Evolutionary conservation across 257 asterid genomes (phyloP).

Genomic region (Mitragyna speciosa): DNA sequence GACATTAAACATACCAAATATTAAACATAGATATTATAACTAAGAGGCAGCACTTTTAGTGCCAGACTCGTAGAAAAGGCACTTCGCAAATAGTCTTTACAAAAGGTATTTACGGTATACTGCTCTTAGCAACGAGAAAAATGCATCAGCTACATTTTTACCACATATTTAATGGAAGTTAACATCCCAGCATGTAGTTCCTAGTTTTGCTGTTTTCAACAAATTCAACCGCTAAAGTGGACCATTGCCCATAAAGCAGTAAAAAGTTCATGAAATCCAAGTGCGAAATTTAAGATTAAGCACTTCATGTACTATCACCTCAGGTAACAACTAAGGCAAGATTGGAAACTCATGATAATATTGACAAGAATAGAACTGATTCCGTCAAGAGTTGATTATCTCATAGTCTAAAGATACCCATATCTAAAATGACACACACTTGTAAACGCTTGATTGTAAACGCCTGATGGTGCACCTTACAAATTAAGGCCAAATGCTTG

Average conservation of each 20-base stretch:
- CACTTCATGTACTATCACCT: neutral
- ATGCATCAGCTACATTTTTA: neutral
- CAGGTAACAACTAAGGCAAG: neutral
- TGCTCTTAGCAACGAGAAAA: neutral
- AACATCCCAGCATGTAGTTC: neutral
- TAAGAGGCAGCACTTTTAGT: neutral
- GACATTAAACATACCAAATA: slow-evolving; percentile 16
- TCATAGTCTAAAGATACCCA: neutral
- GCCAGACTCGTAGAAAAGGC: slow-evolving; percentile 7
- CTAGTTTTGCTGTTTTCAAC: neutral
- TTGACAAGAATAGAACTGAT: neutral
- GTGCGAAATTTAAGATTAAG: neutral
- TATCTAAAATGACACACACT: neutral
- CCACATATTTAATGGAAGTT: neutral
- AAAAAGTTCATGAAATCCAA: neutral
- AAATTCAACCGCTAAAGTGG: neutral
- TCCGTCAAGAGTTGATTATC: no score
- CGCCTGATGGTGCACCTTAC: neutral
- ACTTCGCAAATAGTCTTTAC: neutral
- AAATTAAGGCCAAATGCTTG: neutral
- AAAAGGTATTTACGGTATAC: neutral
- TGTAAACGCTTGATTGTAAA: neutral
- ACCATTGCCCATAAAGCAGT: neutral
- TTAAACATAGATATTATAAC: neutral
- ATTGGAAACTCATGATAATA: neutral